Evolutionary conservation across 768 basidiomycete genomes (phyloP), one percentile per base, ranked within the genome.

Genomic region (Kwoniella newhampshirensis): DNA sequence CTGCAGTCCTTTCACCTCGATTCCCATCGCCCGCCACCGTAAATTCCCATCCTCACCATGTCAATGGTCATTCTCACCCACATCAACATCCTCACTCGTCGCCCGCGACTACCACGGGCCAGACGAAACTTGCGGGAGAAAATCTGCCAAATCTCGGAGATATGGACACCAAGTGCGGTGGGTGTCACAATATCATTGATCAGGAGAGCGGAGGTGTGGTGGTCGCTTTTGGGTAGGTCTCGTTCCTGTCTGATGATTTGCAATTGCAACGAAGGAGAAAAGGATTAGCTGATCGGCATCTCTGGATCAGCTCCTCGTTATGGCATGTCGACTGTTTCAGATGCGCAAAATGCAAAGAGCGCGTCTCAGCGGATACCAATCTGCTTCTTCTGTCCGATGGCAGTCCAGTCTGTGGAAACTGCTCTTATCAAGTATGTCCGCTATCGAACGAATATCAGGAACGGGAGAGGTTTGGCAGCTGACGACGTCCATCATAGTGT

Each of bases 381-480:
- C 82, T 99, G n/a, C 83, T 98, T 32, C 81, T 99, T 11, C 85
- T 99, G 48, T 93, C 92, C 28, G 94, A 99, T 77, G 96, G 96
- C 21, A 90, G 88, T n/a, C 96, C 96, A 36, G 92, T 99, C 11
- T 76, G 75, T 48, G 68, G 70, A 3, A 72, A 73, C 36, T 75
- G 75, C 59, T 75, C 70, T 28, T 76, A 77, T 42, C 74, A 74
- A 49, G 73, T 73, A 23, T 46, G 69, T 60, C 20, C 44, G n/a
- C n/a, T n/a, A n/a, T n/a, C n/a, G n/a, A n/a, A n/a, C n/a, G n/a
- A n/a, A n/a, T n/a, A n/a, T n/a, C n/a, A n/a, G n/a, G n/a, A n/a
- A n/a, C n/a, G n/a, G n/a, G n/a, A n/a, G n/a, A n/a, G n/a, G n/a
- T n/a, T n/a, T n/a, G n/a, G n/a, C n/a, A n/a, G 21, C 18, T 18